These are phyloP conservation scores for Leccinum colubrinum DNA, from an alignment of 1,284 basidiomycete species.

Conservation along the genomic window DNA sequence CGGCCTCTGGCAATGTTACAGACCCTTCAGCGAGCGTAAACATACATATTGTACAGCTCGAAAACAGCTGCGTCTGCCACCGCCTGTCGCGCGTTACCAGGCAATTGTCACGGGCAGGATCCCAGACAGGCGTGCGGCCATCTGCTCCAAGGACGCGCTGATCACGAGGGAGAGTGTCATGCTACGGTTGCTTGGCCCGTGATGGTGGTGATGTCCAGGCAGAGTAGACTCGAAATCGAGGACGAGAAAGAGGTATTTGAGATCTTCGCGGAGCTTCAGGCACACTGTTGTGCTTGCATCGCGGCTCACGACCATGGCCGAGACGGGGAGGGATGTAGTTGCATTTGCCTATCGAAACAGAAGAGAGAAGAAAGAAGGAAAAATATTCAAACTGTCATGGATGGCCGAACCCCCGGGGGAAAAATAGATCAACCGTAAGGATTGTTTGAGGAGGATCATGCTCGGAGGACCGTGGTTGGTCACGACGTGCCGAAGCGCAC, in stretches of 20 bases:
- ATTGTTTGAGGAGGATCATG: constrained; percentile 24
- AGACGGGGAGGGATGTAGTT: constrained; percentile 13
- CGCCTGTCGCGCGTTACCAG: constrained; percentile 44
- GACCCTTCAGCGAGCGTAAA: constrained; percentile 34
- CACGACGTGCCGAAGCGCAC: constrained; percentile 14
- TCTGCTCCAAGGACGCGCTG: constrained; percentile 36
- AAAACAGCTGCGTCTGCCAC: constrained; percentile 61
- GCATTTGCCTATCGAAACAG: constrained; percentile 21
- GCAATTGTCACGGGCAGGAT: constrained; percentile 48
- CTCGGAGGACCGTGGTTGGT: constrained; percentile 16
- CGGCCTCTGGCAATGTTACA: constrained; percentile 2
- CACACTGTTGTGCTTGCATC: constrained; percentile 16
- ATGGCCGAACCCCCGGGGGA: not conserved
- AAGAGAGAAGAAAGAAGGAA: no score
- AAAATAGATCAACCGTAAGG: constrained; percentile 17
- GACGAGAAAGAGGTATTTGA: constrained; percentile 21
- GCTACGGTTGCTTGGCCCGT: not conserved
- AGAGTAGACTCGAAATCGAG: constrained; percentile 15
- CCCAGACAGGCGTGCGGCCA: constrained; percentile 44
- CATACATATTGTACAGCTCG: constrained; percentile 53
- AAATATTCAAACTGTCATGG: not conserved
- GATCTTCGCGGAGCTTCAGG: constrained; percentile 19
- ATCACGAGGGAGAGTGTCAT: constrained; percentile 16
- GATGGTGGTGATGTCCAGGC: not conserved
- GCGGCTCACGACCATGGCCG: constrained; percentile 24